phyloP scores from a whole-genome alignment of 352 stramenopile genomes.

The Phytophthora tentaculata region DNA sequence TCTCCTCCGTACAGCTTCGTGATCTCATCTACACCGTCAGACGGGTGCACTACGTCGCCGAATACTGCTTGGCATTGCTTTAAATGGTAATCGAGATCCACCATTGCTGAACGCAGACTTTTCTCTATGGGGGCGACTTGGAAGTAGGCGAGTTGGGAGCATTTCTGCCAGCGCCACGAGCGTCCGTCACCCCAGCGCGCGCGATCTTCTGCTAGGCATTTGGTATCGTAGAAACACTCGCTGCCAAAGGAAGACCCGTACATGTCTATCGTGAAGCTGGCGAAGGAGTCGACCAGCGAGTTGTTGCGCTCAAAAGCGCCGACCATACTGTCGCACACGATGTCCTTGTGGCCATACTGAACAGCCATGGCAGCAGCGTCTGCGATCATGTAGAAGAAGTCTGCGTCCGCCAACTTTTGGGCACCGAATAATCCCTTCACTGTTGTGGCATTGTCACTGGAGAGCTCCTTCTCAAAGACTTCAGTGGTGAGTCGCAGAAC shows the following conservation, averaged over 20 bases:
- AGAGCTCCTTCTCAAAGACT: constrained; percentile 73
- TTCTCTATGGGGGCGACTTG: constrained; percentile 69
- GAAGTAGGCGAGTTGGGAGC: constrained; percentile 87
- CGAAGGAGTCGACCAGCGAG: constrained; percentile 70
- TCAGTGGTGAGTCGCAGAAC: constrained; percentile 65
- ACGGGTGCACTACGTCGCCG: constrained; percentile 66
- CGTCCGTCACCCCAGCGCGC: constrained; percentile 73
- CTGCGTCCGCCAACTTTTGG: constrained; percentile 55
- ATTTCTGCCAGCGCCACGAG: constrained; percentile 91
- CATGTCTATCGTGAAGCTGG: constrained; percentile 81
- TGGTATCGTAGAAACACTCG: constrained; percentile 87
- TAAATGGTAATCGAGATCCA: constrained; percentile 82
- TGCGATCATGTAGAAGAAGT: constrained; percentile 93
- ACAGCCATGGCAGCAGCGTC: constrained; percentile 88
- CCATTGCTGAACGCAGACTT: constrained; percentile 68
- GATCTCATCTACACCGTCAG: constrained; percentile 61
- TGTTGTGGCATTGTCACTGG: constrained; percentile 48
- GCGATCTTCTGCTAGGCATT: constrained; percentile 57
- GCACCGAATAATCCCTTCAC: constrained; percentile 77
- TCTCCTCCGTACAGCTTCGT: constrained; percentile 78
- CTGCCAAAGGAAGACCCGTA: constrained; percentile 81
- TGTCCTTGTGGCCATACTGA: constrained; percentile 88
- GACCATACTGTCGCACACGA: constrained; percentile 72
- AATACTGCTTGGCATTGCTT: constrained; percentile 82
- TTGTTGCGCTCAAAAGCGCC: constrained; percentile 53